Evolutionary conservation across 1,139 yeast species (phyloP), one percentile per base, ranked within the genome.

Genomic region (Ogataea hybrid): DNA sequence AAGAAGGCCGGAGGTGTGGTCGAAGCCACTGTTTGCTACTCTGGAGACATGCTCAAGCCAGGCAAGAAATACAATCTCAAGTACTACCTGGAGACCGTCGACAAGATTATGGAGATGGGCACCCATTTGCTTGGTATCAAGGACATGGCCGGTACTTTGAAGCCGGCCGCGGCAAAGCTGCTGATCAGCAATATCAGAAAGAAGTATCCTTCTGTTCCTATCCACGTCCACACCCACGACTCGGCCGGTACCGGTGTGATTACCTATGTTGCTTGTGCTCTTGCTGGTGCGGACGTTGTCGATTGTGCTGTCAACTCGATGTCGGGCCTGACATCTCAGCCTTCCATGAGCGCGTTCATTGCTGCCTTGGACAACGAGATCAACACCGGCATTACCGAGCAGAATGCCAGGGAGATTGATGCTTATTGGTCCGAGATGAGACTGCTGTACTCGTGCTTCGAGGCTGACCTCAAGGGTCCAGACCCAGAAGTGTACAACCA

Each of bases 201-300:
- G 48, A 83, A 78, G 67, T 88, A 87, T 68, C 98, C 99, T 41
- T 79, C 87, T 60, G 75, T 94, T 62, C 97, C 97, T 54, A 90
- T 92, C 61, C 99, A 92, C 65, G 97, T 92, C 37, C 99, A 92
- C 70, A 90, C 98, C 29, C 99, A 92, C 69, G 99, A 92, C 69
- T 89, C 97, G 52, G 98, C 99, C 33, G 99, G 98, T 72, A 94
- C 98, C 41, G 99, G 96, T 69, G 97, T 92, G 51, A 89, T 97
- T 25, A 84, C 96, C 30, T 90, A 92, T 95, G 83, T 84, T 51
- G 96, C 94, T 6, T 83, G 90, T 65, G 97, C 97, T 25, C 66
- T 74, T 55, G 95, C 97, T 23, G 99, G 99, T 61, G 98, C 97
- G 32, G 98, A 94, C 70, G 95, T 85, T 47, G 97, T 92, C 55